Conservation (phyloP, 2,329 filamentous ascomycete species). For the Diaporthe batatas region DNA sequence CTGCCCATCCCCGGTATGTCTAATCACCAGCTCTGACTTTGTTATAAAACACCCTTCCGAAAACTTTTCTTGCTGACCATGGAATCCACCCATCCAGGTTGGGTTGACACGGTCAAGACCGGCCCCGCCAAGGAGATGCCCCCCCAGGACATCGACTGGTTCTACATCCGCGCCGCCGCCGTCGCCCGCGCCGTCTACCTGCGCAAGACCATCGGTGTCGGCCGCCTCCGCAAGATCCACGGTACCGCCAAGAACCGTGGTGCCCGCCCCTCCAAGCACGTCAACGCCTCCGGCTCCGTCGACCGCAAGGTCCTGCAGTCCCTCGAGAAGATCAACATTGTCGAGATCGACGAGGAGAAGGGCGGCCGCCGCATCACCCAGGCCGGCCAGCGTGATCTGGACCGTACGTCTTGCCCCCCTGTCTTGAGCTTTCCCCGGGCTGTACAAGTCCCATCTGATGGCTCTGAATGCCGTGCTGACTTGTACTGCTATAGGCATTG, state of each 20-base stretch:
- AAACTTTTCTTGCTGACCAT: conserved; percentile 11
- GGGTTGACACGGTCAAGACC: conserved; percentile 99
- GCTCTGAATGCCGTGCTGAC: background rate
- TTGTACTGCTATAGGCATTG: conserved; percentile 68
- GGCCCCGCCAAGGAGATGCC: conserved; percentile 96
- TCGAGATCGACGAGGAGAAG: conserved; percentile 98
- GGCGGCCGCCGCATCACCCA: conserved; percentile 98
- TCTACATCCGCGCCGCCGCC: conserved; percentile 89
- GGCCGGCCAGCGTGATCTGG: conserved; percentile 98
- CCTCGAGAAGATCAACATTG: conserved; percentile 98
- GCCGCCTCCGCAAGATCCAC: conserved; percentile 96
- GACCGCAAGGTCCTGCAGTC: conserved; percentile 98
- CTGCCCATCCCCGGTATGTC: conserved; percentile 87
- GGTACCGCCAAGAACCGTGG: conserved; percentile 98
- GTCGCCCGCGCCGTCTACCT: conserved; percentile 99
- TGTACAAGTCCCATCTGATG: rapidly evolving
- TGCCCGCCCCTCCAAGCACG: conserved; percentile 90
- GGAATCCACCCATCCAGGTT: conserved; percentile 69
- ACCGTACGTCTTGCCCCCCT: conserved; percentile 68
- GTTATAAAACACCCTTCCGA: background rate
- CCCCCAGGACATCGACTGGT: conserved; percentile 99
- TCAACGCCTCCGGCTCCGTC: conserved; percentile 93
- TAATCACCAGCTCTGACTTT: background rate
- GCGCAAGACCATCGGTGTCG: conserved; percentile 98
- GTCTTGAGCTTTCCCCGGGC: too few species aligned